Conservation (phyloP, 257 asterid species). For the Fraxinus pennsylvanica region DNA sequence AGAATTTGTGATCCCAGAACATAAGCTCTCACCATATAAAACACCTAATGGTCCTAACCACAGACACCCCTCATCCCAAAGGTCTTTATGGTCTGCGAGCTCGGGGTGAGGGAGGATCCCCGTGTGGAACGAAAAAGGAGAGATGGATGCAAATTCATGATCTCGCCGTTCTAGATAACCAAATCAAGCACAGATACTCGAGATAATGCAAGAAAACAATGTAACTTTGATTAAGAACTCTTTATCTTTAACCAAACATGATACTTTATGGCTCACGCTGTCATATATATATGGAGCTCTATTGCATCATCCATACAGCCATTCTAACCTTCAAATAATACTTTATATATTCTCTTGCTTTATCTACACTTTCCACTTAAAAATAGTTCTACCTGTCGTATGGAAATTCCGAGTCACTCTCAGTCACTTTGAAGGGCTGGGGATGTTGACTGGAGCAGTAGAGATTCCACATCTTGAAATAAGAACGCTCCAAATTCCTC, state of each 20-base stretch:
- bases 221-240: not conserved
- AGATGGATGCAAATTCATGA: not conserved
- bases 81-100: no score
- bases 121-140: not conserved
- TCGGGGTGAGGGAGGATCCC: not conserved
- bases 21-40: no score
- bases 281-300: conserved; percentile 6
- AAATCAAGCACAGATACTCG: not conserved
- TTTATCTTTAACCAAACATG: not conserved
- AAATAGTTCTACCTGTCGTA: conserved; percentile 46
- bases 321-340: conserved; percentile 15
- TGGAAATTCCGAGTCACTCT: conserved; percentile 69
- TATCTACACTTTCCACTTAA: conserved; percentile 48
- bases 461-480: conserved; percentile 95
- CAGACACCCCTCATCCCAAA: no score
- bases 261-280: not conserved
- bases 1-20: no score
- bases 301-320: conserved; percentile 9
- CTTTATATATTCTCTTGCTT: conserved; percentile 26
- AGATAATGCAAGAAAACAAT: not conserved
- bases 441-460: conserved; percentile 83
- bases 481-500: conserved; percentile 82
- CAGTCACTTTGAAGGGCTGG: conserved; percentile 79
- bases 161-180: not conserved
- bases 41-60: no score